phyloP scores from a whole-genome alignment of 108 stramenopile genomes.

The Cyclostephanos invisitatus region DNA sequence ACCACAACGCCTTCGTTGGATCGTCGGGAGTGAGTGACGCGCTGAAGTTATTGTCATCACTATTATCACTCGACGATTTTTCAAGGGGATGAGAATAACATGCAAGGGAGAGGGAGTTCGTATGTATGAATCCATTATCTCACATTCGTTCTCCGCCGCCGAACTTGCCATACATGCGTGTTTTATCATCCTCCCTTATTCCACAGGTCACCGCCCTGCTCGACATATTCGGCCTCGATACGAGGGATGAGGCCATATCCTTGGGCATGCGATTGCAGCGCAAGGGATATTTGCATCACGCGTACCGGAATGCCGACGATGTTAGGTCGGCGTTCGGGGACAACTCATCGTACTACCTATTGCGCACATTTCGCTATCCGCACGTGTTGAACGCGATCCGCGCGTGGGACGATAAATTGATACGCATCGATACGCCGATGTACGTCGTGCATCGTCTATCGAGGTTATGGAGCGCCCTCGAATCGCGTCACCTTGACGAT shows the following conservation, averaged over 20 bases:
- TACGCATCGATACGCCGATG: slow-evolving; percentile 28
- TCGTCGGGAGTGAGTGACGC: slow-evolving; percentile 31
- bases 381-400: slow-evolving; percentile 59
- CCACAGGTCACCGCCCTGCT: slow-evolving; percentile 27
- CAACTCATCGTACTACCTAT: slow-evolving; percentile 43
- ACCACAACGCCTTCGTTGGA: slow-evolving; percentile 47
- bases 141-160: neutral
- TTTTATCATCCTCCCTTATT: too few species aligned
- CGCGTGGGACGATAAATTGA: slow-evolving; percentile 50
- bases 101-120: too few species aligned
- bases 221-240: slow-evolving; percentile 23
- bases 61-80: too few species aligned
- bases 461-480: slow-evolving; percentile 31
- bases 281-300: slow-evolving; percentile 38
- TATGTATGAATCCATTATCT: too few species aligned
- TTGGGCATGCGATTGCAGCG: slow-evolving; percentile 38
- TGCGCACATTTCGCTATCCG: slow-evolving; percentile 46
- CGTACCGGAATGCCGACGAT: slow-evolving; percentile 37
- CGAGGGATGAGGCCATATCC: slow-evolving; percentile 34
- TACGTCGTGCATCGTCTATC: slow-evolving; percentile 31
- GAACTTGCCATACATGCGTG: too few species aligned
- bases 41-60: too few species aligned
- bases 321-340: slow-evolving; percentile 29
- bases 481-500: slow-evolving; percentile 24
- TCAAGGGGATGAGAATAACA: too few species aligned